A percentile compares a stretch with the other conserved stretches of the same genome.
Conservation (phyloP, 495 filamentous ascomycete genomes). For the Penicillium mononematosum region DNA sequence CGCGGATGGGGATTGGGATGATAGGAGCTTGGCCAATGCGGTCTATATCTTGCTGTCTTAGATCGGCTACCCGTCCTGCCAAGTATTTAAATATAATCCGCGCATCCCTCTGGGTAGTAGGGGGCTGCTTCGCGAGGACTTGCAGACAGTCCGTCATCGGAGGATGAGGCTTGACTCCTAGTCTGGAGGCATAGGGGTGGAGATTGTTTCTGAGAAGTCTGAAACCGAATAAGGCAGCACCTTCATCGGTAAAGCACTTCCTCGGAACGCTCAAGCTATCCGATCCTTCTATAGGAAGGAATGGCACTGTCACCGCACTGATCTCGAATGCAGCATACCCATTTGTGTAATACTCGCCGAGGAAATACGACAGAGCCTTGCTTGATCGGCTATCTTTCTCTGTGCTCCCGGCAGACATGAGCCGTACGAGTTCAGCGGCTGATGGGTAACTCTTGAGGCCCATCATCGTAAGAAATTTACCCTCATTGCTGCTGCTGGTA, state of each 20-base stretch:
- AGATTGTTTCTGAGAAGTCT: conserved; percentile 70
- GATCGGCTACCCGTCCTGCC: conserved; percentile 67
- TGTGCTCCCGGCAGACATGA: conserved; percentile 63
- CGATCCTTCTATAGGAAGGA: conserved; percentile 69
- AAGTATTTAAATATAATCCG: conserved; percentile 77
- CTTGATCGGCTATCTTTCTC: conserved; percentile 59
- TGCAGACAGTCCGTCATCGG: conserved; percentile 71
- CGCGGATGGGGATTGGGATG: conserved; percentile 60
- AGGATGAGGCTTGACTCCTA: conserved; percentile 80
- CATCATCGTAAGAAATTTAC: conserved; percentile 65
- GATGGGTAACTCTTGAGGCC: conserved; percentile 69
- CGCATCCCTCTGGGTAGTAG: conserved; percentile 61
- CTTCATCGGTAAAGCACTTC: conserved; percentile 78
- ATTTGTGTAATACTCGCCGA: conserved; percentile 73
- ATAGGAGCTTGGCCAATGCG: conserved; percentile 62
- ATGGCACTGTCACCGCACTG: conserved; percentile 55
- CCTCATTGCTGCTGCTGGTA: conserved; percentile 62
- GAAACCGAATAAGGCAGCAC: conserved; percentile 74
- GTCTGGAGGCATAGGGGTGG: conserved; percentile 70
- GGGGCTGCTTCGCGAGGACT: conserved; percentile 66
- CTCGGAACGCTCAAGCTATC: conserved; percentile 64
- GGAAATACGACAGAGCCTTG: conserved; percentile 76
- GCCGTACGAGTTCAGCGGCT: conserved; percentile 66
- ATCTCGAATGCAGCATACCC: conserved; percentile 65
- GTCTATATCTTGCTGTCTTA: conserved; percentile 58